Conservation (phyloP, 495 filamentous ascomycete genomes). For the Hypoxylon lenormandii region DNA sequence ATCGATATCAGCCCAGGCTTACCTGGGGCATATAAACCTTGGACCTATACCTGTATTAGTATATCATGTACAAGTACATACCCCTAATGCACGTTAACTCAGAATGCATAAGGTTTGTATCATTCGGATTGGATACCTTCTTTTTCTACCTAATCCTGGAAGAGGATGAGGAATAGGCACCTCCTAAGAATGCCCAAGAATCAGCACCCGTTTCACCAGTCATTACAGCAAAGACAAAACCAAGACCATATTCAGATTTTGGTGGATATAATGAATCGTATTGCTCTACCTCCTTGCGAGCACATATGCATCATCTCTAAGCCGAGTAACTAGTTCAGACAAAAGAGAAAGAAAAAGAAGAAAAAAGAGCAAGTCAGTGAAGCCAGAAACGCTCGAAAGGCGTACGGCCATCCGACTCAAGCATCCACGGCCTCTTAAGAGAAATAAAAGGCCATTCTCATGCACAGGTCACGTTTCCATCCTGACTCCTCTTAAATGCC, state of each 20-base stretch:
- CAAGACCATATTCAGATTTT: not conserved
- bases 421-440: slow-evolving; percentile 1
- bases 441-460: slow-evolving; percentile 18
- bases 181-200: too few relatives aligned
- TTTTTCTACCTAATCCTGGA: too few relatives aligned
- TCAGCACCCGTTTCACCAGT: too few relatives aligned
- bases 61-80: too few relatives aligned
- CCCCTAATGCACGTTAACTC: too few relatives aligned
- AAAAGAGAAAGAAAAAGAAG: slow-evolving; percentile 22
- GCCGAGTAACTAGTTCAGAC: slow-evolving; percentile 22
- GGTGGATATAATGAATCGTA: slow-evolving; percentile 24
- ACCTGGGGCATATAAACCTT: too few relatives aligned
- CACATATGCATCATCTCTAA: slow-evolving; percentile 32
- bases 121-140: too few relatives aligned
- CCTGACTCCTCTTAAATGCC: slow-evolving; percentile 44
- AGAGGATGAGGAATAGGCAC: too few relatives aligned
- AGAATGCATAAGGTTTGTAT: too few relatives aligned
- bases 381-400: not conserved
- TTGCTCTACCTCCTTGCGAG: slow-evolving; percentile 30
- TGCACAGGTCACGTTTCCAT: slow-evolving; percentile 36
- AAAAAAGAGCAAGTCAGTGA: slow-evolving; percentile 4
- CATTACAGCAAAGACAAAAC: too few relatives aligned
- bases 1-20: not conserved
- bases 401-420: slow-evolving; percentile 2
- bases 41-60: too few relatives aligned